These are phyloP conservation scores for Ulvella scutata DNA, from an alignment of 139 green algal genomes.

Conservation along the genomic window DNA sequence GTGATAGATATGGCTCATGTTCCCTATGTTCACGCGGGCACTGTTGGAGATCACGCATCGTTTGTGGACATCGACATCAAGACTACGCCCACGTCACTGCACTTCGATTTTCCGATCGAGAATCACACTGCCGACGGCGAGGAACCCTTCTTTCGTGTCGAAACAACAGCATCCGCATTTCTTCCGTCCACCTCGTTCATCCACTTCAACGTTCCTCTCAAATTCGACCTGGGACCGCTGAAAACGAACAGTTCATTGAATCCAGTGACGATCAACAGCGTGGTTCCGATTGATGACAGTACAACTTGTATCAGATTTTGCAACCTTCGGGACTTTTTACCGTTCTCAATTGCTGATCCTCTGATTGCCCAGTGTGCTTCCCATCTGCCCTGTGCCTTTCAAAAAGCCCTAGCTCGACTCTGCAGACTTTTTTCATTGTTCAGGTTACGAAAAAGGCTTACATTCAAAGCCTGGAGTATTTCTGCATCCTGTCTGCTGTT, in stretches of 20 bases:
- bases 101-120: slow-evolving; percentile 1
- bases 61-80: slow-evolving; percentile 1
- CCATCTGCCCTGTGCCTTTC: not conserved
- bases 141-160: not conserved
- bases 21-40: not conserved
- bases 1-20: not conserved
- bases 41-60: not conserved
- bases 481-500: no score
- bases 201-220: not conserved
- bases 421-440: no score
- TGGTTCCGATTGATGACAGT: not conserved
- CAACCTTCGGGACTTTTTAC: not conserved
- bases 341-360: not conserved
- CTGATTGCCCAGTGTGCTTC: not conserved
- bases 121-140: not conserved
- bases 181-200: slow-evolving; percentile 5
- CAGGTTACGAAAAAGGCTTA: no score
- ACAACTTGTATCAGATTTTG: not conserved
- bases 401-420: no score
- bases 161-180: not conserved
- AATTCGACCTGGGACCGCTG: no score
- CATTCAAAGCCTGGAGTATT: no score
- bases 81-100: not conserved
- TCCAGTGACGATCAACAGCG: not conserved
- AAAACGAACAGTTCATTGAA: no score